phyloP scores from a whole-genome alignment of 148 eudicot genomes.

The Suaeda aralocaspica region DNA sequence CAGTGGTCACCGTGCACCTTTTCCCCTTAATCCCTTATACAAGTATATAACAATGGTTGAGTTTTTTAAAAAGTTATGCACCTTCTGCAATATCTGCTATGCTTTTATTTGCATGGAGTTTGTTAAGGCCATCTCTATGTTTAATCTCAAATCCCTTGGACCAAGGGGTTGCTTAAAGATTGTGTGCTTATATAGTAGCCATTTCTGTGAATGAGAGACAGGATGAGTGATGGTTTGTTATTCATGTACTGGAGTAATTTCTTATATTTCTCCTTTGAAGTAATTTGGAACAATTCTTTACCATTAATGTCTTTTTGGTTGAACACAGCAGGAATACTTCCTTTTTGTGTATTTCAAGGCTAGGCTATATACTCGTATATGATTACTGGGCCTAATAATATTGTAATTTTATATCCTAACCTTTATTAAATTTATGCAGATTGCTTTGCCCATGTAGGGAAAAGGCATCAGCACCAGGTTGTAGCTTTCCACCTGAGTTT shows the following conservation, averaged over 20 bases:
- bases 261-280: background rate
- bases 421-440: slow-evolving; percentile 39
- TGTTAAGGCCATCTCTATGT: background rate
- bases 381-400: background rate
- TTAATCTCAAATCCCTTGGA: background rate
- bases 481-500: slow-evolving; percentile 8
- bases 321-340: background rate
- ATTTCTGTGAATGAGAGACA: background rate
- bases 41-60: no score
- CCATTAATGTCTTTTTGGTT: no score
- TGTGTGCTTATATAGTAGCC: background rate
- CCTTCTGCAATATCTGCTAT: background rate
- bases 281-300: background rate
- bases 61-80: no score
- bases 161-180: background rate
- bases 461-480: slow-evolving; percentile 48
- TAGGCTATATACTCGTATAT: background rate
- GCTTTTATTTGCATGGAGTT: background rate
- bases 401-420: slow-evolving; percentile 15
- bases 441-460: slow-evolving; percentile 73
- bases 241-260: no score
- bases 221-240: background rate
- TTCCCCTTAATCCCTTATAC: no score
- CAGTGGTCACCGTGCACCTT: background rate
- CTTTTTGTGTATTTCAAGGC: background rate